Percentiles rank a stretch among this genome's conserved stretches.
Conservation (phyloP, 202 grass and related monocot species). For the Bolboschoenoplectus hybrid region DNA sequence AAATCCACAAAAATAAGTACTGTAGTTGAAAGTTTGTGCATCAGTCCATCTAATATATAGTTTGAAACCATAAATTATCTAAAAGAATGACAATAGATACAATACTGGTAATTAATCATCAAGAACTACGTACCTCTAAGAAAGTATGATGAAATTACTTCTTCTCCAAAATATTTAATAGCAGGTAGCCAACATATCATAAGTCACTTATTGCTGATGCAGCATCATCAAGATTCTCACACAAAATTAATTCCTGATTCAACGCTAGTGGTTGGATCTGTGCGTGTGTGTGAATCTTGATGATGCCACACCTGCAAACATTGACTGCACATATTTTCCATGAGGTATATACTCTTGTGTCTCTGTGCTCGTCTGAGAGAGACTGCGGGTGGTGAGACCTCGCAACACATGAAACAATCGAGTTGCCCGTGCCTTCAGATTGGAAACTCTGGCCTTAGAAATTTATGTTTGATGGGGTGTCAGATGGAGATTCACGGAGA, state of each 20-base stretch:
- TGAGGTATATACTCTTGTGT: neutral
- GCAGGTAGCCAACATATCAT: neutral
- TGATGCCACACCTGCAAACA: constrained; percentile 57
- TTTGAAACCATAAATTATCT: neutral
- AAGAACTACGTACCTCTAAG: constrained; percentile 20
- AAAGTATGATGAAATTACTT: neutral
- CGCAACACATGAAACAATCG: neutral
- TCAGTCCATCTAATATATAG: neutral
- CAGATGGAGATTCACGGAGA: neutral
- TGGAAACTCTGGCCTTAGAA: neutral
- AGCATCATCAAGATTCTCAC: constrained; percentile 65
- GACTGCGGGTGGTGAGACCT: neutral
- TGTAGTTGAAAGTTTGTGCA: neutral
- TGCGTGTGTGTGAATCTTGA: constrained; percentile 49
- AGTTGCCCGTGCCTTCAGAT: neutral
- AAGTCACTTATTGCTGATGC: constrained; percentile 48
- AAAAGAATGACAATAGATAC: neutral
- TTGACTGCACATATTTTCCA: neutral
- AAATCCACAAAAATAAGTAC: neutral
- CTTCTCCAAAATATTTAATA: neutral
- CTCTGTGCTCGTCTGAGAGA: no score
- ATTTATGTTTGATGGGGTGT: neutral
- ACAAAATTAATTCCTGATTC: neutral
- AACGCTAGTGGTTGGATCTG: neutral
- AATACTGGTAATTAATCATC: neutral